Conservation (phyloP, 1,284 basidiomycete species). For the Cryptococcus sp. region DNA sequence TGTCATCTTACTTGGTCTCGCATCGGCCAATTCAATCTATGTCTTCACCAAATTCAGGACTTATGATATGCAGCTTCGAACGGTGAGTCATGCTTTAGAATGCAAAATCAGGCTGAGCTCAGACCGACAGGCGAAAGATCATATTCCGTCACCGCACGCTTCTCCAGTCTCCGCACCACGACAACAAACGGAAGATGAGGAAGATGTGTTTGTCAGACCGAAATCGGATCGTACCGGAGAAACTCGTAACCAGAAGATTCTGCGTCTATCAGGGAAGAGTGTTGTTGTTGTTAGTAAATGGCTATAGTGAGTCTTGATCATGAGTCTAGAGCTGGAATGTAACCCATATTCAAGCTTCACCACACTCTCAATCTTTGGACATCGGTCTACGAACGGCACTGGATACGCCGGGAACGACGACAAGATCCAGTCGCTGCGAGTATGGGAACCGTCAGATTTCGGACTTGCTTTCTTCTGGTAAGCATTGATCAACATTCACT, state of each 20-base stretch:
- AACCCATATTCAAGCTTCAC: no score
- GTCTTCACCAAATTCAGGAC: constrained; percentile 39
- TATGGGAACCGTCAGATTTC: constrained; percentile 48
- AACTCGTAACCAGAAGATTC: constrained; percentile 1
- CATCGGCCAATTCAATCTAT: constrained; percentile 34
- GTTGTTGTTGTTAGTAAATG: constrained; percentile 18
- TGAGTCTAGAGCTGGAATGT: no score
- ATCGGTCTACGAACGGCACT: constrained; percentile 4
- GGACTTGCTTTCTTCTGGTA: constrained; percentile 46
- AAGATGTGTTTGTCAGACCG: constrained; percentile 1
- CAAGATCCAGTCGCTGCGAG: constrained; percentile 37
- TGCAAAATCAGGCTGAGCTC: neutral
- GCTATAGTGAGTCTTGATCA: constrained; percentile 17
- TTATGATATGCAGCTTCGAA: constrained; percentile 43
- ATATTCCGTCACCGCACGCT: constrained; percentile 33
- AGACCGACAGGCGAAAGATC: constrained; percentile 21
- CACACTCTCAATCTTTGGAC: constrained; percentile 24
- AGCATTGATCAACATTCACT: constrained; percentile 6
- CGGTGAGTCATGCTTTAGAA: constrained; percentile 18
- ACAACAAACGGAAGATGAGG: constrained; percentile 2
- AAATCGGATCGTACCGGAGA: constrained; percentile 1
- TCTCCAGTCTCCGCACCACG: constrained; percentile 30
- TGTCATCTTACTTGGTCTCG: constrained; percentile 19
- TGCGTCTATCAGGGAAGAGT: constrained; percentile 1
- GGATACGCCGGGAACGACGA: constrained; percentile 10